A percentile compares a stretch with the other conserved stretches of the same genome.
phyloP scores from a whole-genome alignment of 2,329 filamentous ascomycete genomes.

The Cladosporium sp. region DNA sequence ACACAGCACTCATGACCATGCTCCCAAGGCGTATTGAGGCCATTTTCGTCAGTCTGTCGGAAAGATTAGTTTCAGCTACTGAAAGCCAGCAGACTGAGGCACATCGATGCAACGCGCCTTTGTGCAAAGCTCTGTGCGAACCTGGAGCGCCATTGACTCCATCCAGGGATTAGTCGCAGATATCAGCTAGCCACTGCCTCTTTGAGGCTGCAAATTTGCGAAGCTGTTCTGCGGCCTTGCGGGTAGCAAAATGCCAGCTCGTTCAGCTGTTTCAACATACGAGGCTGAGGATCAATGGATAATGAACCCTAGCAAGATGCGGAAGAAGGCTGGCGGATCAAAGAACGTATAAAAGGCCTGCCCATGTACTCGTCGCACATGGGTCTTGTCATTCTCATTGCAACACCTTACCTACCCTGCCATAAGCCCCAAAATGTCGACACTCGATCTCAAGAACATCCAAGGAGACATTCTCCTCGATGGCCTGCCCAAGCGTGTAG shows the following conservation, averaged over 20 bases:
- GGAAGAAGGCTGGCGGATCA: background rate
- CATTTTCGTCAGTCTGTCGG: background rate
- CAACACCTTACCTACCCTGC: background rate
- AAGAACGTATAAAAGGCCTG: background rate
- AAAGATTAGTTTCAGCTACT: background rate
- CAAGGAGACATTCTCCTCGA: constrained; percentile 33
- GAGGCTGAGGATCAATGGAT: background rate
- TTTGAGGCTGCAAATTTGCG: background rate
- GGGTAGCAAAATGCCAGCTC: background rate
- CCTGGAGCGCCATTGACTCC: background rate
- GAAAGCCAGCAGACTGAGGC: background rate
- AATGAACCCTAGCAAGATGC: background rate
- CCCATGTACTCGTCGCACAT: background rate
- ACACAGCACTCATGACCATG: background rate
- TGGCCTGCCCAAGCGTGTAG: constrained; percentile 29
- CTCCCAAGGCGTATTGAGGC: background rate
- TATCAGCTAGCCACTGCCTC: background rate
- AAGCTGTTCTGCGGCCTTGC: background rate
- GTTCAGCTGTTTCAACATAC: background rate
- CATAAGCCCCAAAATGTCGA: background rate
- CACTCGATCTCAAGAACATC: constrained; percentile 25
- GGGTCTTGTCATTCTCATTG: background rate
- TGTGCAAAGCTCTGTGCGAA: background rate
- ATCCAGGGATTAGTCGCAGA: background rate
- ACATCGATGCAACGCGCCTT: background rate